A percentile compares a stretch with the other conserved stretches of the same genome.
Evolutionary conservation across 2,329 filamentous ascomycete species (phyloP).

Genomic region (Pseudogymnoascus sp.): DNA sequence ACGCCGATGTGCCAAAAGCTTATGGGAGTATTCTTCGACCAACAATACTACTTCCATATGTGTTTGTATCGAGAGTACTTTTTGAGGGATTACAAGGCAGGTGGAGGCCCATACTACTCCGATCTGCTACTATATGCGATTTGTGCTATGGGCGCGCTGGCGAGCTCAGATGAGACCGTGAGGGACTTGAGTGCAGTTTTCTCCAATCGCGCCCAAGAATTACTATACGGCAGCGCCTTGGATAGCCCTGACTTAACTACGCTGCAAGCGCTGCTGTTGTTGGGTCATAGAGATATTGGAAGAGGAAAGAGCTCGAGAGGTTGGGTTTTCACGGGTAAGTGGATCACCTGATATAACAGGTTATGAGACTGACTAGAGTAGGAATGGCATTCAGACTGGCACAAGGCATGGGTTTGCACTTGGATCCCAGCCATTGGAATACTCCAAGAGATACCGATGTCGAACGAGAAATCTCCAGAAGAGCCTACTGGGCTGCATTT

Average conservation of each 20-base stretch:
- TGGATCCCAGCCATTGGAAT: constrained; percentile 44
- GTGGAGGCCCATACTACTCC: constrained; percentile 40
- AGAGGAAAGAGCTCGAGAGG: constrained; percentile 41
- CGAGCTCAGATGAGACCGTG: constrained; percentile 32
- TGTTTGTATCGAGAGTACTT: constrained; percentile 44
- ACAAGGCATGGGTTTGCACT: constrained; percentile 44
- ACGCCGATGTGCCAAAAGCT: constrained; percentile 32
- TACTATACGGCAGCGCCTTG: constrained; percentile 37
- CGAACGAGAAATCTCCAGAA: constrained; percentile 40
- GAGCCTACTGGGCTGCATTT: constrained; percentile 45
- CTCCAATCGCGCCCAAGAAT: constrained; percentile 35
- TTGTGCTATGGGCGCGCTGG: constrained; percentile 41
- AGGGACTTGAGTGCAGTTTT: constrained; percentile 36
- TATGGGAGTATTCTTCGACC: constrained; percentile 41
- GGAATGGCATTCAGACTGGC: constrained; percentile 42
- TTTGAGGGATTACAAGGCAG: constrained; percentile 40
- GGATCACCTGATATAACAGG: not conserved
- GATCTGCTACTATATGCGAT: constrained; percentile 42
- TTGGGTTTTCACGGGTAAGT: constrained; percentile 40
- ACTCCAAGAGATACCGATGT: constrained; percentile 31
- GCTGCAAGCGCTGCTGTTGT: constrained; percentile 36
- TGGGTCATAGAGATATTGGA: constrained; percentile 41
- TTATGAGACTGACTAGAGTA: not conserved
- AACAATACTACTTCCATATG: constrained; percentile 43
- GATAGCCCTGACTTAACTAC: constrained; percentile 41